Base-by-base conservation (phyloP, 352 stramenopile species). In the Pythium phragmiticola region DNA sequence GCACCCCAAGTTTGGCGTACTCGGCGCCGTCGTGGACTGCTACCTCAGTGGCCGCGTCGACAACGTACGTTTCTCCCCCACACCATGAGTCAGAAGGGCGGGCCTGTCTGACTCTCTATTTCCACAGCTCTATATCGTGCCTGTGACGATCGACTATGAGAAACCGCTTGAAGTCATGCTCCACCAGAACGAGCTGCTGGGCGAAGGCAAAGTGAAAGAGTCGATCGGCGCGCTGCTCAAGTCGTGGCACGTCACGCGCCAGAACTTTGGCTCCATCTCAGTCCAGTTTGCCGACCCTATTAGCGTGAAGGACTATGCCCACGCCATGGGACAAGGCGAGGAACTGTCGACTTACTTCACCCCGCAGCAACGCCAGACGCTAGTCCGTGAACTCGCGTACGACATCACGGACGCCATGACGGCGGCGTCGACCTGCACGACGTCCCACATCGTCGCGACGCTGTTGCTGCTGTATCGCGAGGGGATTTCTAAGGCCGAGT, bases 81-180 rank as follows among this genome's bases (percentile, higher is more conserved):
- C 39, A 6, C 39, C 34, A 14, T 39, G 34, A n/a, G 9, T 7
- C 26, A 55, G 17, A 4, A 46, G 34, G 11, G 12, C 33, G 28
- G 28, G 4, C 26, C 26, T 30, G 26, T 28, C 3, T 53, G 13
- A 36, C n/a, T 30, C 13, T 60, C 58, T 55, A 33, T 54, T 14
- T 19, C 28, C 11, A 19, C n/a, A 93, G 84, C 70, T 92, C 17
- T 80, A 87, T 60, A 78, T 95, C 59, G 84, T 95, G 11, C 86
- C 86, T 0, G 82, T 95, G 26, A 93, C 84, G 6, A 95, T 95
- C 49, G 86, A 95, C 66, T 95, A 93, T 52, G 86, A 95, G 64
- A 93, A 92, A 67, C 84, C 86, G 3, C 70, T 92, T 21, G 86
- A 95, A 64, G 82, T 90, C 16, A 66, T 90, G 57, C 56, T 95